Evolutionary conservation across 805 yeast genomes (phyloP), one percentile per base, ranked within the genome.

Genomic region (Lachancea sp.): DNA sequence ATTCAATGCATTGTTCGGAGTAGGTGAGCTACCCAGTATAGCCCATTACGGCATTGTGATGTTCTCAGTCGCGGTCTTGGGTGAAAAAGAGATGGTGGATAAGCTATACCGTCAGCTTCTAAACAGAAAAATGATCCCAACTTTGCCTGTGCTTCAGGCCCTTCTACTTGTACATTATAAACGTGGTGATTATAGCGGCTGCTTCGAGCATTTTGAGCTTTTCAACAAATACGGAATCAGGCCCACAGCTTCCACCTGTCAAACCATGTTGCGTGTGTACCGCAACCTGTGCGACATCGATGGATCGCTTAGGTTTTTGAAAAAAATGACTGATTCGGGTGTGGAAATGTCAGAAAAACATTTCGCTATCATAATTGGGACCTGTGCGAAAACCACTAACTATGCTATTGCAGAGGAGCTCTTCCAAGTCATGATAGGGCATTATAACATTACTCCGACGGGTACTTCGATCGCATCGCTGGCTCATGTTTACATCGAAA

Each of bases 1-100:
- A 39, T 82, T 83, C 57, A 82, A 79, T 54, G 70, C 67, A 18
- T 67, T 75, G 58, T 76, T 77, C 53, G 79, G 76, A 1, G 60
- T 67, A n/a, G 80, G 78, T 1, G 66, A 74, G 35, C 60, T 76
- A 20, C 85, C 85, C 1, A 71, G 71, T 39, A 62, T 70, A 26
- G 55, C 54, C 8, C 86, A 83, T 52, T 84, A 83, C 57, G 69
- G 75, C 3, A 72, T 78, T 15, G 79, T 82, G 11, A 79, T 85
- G 75, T 63, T 68, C 43, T 78, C 84, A 0, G 63, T 85, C 48
- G 80, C 85, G 1, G 50, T 56, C 3, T 58, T 67, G 29, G 81
- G 77, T 9, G 78, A 75, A 51, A 62, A 55, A 34, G 70, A 60
- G 33, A 74, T 71, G 57, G 79, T 75, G 10, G 75, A 73, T 22